Evolutionary conservation across 345 rosid species (phyloP).

Genomic region (Pseudoturritis turrita): DNA sequence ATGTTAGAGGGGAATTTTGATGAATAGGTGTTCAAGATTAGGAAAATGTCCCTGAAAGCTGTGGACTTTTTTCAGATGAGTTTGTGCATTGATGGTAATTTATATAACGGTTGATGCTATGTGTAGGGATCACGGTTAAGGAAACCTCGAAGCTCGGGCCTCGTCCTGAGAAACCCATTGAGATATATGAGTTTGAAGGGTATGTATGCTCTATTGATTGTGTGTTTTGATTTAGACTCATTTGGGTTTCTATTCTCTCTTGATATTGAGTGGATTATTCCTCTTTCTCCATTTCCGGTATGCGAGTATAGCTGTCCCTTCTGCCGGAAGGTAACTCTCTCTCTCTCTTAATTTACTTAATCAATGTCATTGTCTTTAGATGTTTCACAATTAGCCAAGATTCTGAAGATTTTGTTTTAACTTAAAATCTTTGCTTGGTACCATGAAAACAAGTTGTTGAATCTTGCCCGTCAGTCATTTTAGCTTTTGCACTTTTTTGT

Average conservation of each 20-base stretch:
- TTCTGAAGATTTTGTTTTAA: background rate
- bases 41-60: background rate
- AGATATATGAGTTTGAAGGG: slow-evolving; percentile 96
- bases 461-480: background rate
- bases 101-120: background rate
- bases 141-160: slow-evolving; percentile 79
- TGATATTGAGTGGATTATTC: slow-evolving; percentile 16
- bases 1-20: background rate
- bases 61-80: background rate
- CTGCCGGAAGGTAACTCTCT: slow-evolving; percentile 79
- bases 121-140: slow-evolving; percentile 63
- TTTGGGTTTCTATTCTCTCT: slow-evolving; percentile 9
- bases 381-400: slow-evolving; percentile 3
- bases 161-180: slow-evolving; percentile 89
- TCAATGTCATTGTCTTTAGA: background rate
- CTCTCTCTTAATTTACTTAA: background rate
- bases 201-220: slow-evolving; percentile 17
- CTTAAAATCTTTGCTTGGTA: background rate
- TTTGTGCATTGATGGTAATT: background rate
- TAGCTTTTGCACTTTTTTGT: background rate
- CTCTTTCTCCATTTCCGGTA: slow-evolving; percentile 23
- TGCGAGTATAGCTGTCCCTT: slow-evolving; percentile 75
- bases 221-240: background rate
- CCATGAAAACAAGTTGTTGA: background rate
- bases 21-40: background rate